Conservation (phyloP, 1,139 yeast genomes). For the Geotrichum histeridarum region DNA sequence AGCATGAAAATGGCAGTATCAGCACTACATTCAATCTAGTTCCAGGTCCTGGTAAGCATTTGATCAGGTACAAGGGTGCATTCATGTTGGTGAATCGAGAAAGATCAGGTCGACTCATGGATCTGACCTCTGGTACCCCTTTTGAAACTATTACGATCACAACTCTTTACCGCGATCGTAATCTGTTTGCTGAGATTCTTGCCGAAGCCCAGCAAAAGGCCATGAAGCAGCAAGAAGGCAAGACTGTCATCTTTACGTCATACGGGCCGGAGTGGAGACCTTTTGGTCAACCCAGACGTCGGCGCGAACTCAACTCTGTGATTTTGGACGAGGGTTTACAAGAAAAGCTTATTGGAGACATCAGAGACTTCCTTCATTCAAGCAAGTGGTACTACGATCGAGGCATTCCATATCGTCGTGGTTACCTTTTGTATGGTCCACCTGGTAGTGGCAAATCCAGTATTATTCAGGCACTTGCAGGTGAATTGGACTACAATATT, state of each 20-base stretch:
- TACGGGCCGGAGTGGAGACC: slow-evolving; percentile 99
- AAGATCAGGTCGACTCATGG: slow-evolving; percentile 82
- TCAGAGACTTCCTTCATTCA: slow-evolving; percentile 67
- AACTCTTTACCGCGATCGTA: slow-evolving; percentile 77
- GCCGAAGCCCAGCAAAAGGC: slow-evolving; percentile 84
- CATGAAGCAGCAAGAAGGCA: slow-evolving; percentile 79
- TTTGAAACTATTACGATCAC: slow-evolving; percentile 92
- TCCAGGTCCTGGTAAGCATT: slow-evolving; percentile 97
- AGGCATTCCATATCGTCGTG: slow-evolving; percentile 96
- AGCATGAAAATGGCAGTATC: slow-evolving; percentile 90
- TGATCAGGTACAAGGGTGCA: slow-evolving; percentile 80
- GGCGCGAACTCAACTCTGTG: slow-evolving; percentile 79
- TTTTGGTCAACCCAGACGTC: slow-evolving; percentile 91
- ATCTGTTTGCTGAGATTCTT: slow-evolving; percentile 63
- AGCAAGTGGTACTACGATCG: slow-evolving; percentile 92
- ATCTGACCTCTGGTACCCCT: slow-evolving; percentile 87
- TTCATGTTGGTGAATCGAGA: slow-evolving; percentile 86
- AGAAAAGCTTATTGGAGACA: slow-evolving; percentile 62
- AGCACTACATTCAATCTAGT: slow-evolving; percentile 83
- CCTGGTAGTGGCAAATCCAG: slow-evolving; percentile 98
- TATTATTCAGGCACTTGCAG: slow-evolving; percentile 93
- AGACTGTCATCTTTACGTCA: slow-evolving; percentile 86
- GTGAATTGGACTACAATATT: slow-evolving; percentile 90
- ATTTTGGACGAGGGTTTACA: slow-evolving; percentile 73
- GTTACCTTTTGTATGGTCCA: slow-evolving; percentile 90